These are phyloP conservation scores for Zizania latifolia DNA, from an alignment of 176 grass and related monocot species.

Conservation along the genomic window DNA sequence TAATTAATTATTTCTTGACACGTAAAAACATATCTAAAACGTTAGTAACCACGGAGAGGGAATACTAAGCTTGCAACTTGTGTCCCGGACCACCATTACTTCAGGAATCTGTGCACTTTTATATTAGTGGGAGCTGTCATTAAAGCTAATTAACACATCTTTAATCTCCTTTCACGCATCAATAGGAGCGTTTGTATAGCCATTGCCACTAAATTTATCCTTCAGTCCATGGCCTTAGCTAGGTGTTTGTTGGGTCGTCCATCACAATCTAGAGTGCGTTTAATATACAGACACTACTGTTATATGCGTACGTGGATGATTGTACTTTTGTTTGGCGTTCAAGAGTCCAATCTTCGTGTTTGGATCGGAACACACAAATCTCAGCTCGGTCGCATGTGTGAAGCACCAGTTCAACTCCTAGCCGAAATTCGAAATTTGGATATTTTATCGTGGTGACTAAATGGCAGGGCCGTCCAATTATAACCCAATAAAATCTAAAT, in stretches of 20 bases:
- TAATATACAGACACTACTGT: not conserved
- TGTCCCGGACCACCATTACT: conserved; percentile 44
- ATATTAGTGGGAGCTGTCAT: conserved; percentile 10
- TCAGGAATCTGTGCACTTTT: conserved; percentile 38
- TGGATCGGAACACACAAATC: too few relatives aligned
- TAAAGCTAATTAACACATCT: conserved; percentile 40
- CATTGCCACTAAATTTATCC: conserved; percentile 4
- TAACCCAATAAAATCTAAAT: too few relatives aligned
- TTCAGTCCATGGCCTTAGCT: not conserved
- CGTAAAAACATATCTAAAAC: too few relatives aligned
- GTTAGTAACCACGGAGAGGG: too few relatives aligned
- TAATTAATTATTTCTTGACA: too few relatives aligned
- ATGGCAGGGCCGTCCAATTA: too few relatives aligned
- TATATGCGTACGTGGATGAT: not conserved
- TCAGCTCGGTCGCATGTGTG: too few relatives aligned
- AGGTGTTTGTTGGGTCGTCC: not conserved
- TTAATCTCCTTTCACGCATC: conserved; percentile 43
- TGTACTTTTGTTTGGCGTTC: not conserved
- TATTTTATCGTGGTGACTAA: too few relatives aligned
- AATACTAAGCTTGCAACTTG: conserved; percentile 20
- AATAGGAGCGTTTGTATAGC: conserved; percentile 45
- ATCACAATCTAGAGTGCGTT: not conserved
- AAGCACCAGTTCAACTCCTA: too few relatives aligned
- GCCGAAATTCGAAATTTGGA: too few relatives aligned
- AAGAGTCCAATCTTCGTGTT: too few relatives aligned